Evolutionary conservation across 2,329 filamentous ascomycete genomes (phyloP).

Genomic region (Aphanoascus verrucosus): DNA sequence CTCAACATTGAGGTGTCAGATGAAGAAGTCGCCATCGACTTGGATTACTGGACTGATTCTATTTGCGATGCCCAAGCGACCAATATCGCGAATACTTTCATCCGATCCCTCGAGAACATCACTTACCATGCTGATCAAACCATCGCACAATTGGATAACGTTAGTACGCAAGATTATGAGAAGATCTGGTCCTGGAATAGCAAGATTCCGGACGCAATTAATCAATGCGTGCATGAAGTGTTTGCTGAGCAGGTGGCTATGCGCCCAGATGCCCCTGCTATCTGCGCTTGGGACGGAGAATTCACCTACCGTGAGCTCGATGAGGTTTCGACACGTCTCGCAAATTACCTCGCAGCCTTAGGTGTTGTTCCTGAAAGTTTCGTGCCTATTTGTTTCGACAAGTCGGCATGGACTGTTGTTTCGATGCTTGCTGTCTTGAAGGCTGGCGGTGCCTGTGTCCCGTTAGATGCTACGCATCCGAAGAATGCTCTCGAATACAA

Average conservation of each 20-base stretch:
- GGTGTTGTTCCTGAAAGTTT: slow-evolving; percentile 15
- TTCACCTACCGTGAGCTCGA: slow-evolving; percentile 18
- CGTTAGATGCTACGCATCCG: slow-evolving; percentile 23
- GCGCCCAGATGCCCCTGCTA: slow-evolving; percentile 17
- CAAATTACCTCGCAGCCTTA: slow-evolving; percentile 13
- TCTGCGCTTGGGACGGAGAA: slow-evolving; percentile 20
- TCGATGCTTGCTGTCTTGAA: slow-evolving; percentile 18
- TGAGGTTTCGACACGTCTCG: slow-evolving; percentile 17
- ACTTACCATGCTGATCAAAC: slow-evolving; percentile 26
- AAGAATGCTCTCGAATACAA: slow-evolving; percentile 30
- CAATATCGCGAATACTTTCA: slow-evolving; percentile 32
- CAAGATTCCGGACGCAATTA: slow-evolving; percentile 17
- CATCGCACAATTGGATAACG: slow-evolving; percentile 27
- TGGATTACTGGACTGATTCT: slow-evolving; percentile 35
- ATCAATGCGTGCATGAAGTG: slow-evolving; percentile 24
- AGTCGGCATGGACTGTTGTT: slow-evolving; percentile 17
- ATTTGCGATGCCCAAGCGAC: slow-evolving; percentile 31
- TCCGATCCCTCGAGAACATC: slow-evolving; percentile 30
- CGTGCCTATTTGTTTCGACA: slow-evolving; percentile 17
- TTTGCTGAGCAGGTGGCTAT: slow-evolving; percentile 21
- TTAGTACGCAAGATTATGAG: slow-evolving; percentile 30
- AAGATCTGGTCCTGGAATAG: slow-evolving; percentile 26
- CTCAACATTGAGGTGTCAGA: slow-evolving; percentile 41
- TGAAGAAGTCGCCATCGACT: slow-evolving; percentile 27
- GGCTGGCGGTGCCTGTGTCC: slow-evolving; percentile 16